Conservation (phyloP, 768 basidiomycete species). For the Lentinus tigrinus region DNA sequence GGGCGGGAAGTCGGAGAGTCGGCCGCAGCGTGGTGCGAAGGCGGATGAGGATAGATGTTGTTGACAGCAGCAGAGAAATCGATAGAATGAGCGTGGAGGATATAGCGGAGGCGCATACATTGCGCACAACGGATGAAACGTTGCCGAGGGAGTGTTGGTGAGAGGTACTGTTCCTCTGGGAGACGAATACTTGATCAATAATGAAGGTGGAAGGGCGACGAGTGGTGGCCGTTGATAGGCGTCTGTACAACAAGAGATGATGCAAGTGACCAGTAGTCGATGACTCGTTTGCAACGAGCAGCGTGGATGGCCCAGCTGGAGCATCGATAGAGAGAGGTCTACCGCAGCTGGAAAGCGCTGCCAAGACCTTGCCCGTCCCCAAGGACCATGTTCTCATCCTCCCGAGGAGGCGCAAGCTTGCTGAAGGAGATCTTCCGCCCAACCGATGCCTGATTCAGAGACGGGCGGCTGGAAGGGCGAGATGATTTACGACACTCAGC, state of each 20-base stretch:
- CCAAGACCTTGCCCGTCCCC: constrained; percentile 45
- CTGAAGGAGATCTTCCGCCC: constrained; percentile 66
- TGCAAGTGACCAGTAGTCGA: constrained; percentile 5
- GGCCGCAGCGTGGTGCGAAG: background rate
- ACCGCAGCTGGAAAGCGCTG: constrained; percentile 72
- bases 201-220: background rate
- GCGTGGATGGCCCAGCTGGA: background rate
- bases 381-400: constrained; percentile 36
- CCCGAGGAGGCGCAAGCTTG: constrained; percentile 39
- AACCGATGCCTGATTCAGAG: constrained; percentile 41
- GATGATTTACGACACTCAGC: no score
- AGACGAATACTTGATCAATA: background rate
- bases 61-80: background rate
- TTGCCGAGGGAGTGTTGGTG: background rate
- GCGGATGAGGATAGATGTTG: background rate
- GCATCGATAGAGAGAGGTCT: constrained; percentile 11
- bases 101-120: background rate
- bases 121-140: background rate
- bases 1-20: background rate
- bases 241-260: background rate
- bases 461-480: background rate
- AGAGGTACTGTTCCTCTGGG: background rate
- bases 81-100: background rate
- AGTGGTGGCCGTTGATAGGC: background rate
- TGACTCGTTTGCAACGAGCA: background rate